A percentile compares a stretch with the other conserved stretches of the same genome.
Evolutionary conservation across 108 stramenopile species (phyloP).

Genomic region (Pseudonitzschia pungens): DNA sequence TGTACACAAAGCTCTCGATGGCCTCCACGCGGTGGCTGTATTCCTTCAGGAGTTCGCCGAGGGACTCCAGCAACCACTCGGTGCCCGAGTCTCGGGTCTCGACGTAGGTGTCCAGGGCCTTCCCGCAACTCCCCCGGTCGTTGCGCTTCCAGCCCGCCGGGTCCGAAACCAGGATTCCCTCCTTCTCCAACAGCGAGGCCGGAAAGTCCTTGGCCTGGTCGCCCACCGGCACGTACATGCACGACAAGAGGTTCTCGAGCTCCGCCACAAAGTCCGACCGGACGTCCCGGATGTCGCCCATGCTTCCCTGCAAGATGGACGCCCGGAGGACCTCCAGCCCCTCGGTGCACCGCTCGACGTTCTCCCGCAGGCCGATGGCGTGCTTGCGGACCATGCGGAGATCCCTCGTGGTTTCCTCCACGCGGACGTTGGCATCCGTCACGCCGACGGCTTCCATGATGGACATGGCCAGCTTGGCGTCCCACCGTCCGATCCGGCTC

Average conservation of each 20-base stretch:
- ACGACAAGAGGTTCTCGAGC: slow-evolving; percentile 30
- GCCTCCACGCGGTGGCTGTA: slow-evolving; percentile 73
- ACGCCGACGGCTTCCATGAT: slow-evolving; percentile 79
- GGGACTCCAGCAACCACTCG: slow-evolving; percentile 38
- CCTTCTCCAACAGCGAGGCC: background rate
- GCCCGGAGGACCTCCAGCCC: slow-evolving; percentile 51
- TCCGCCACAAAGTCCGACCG: slow-evolving; percentile 27
- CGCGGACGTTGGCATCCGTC: slow-evolving; percentile 68
- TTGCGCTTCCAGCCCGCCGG: slow-evolving; percentile 25
- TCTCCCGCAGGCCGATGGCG: slow-evolving; percentile 71
- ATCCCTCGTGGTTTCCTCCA: slow-evolving; percentile 80
- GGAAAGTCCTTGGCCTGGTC: background rate
- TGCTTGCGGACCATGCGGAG: slow-evolving; percentile 70
- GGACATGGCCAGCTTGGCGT: slow-evolving; percentile 61
- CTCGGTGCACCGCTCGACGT: slow-evolving; percentile 61
- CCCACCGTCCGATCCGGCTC: slow-evolving; percentile 71
- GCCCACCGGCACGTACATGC: slow-evolving; percentile 13
- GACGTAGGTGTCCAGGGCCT: slow-evolving; percentile 29
- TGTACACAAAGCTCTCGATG: slow-evolving; percentile 82
- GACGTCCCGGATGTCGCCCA: slow-evolving; percentile 28
- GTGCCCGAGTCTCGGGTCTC: slow-evolving; percentile 36
- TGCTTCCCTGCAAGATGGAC: slow-evolving; percentile 18
- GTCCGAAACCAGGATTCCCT: slow-evolving; percentile 29
- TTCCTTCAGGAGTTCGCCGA: slow-evolving; percentile 57
- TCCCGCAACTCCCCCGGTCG: slow-evolving; percentile 34